These are phyloP conservation scores for Botryosphaeria dothidea DNA, from an alignment of 2,329 filamentous ascomycete genomes.

Conservation along the genomic window DNA sequence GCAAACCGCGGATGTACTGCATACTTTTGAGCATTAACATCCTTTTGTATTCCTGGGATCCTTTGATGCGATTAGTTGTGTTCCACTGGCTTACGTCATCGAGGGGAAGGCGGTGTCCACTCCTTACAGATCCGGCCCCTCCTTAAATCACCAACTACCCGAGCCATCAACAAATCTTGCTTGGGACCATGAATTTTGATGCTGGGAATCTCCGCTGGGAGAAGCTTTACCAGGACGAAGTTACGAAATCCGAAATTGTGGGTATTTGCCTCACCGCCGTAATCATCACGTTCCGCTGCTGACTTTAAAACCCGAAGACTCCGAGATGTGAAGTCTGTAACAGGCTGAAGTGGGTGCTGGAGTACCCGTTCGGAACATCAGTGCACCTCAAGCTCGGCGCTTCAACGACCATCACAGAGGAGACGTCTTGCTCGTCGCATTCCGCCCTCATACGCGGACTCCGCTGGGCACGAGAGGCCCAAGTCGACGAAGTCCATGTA, in stretches of 20 bases:
- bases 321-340: constrained; percentile 8
- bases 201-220: constrained; percentile 5
- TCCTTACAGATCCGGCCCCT: constrained; percentile 4
- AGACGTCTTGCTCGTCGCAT: not conserved
- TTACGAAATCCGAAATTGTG: not conserved
- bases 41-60: not conserved
- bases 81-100: constrained; percentile 9
- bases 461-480: not conserved
- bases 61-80: constrained; percentile 2
- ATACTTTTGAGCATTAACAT: not conserved
- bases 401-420: not conserved
- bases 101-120: constrained; percentile 6
- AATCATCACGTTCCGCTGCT: not conserved
- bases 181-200: constrained; percentile 9
- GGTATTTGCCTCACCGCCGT: no score
- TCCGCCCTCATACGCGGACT: not conserved
- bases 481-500: not conserved
- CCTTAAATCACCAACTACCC: not conserved
- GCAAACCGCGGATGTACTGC: not conserved
- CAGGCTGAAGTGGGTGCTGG: constrained; percentile 1
- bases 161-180: not conserved
- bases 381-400: not conserved
- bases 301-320: not conserved
- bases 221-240: not conserved
- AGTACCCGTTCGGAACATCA: not conserved